Evolutionary conservation across 768 basidiomycete genomes (phyloP).

Genomic region (Amanita inopinata): DNA sequence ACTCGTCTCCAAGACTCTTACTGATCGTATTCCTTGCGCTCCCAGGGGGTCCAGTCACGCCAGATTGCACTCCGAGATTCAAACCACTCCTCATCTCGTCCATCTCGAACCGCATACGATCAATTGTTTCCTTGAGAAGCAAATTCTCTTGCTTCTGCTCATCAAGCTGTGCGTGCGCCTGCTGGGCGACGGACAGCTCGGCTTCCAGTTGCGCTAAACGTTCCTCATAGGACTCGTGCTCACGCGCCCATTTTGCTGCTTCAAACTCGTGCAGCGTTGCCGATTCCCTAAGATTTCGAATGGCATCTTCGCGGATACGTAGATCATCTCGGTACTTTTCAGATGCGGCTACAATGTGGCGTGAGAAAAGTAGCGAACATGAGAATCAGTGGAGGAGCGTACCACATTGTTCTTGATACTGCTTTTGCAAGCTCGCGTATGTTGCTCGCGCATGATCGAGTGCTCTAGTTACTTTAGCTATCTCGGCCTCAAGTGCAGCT

Average conservation of each 20-base stretch:
- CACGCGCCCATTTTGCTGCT: slow-evolving; percentile 50
- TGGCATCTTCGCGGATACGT: slow-evolving; percentile 63
- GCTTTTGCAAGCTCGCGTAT: slow-evolving; percentile 72
- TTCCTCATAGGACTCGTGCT: slow-evolving; percentile 64
- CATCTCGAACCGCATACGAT: slow-evolving; percentile 88
- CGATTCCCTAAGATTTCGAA: slow-evolving; percentile 55
- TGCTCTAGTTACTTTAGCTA: slow-evolving; percentile 62
- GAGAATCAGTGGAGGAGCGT: slow-evolving; percentile 19
- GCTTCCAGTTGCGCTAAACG: slow-evolving; percentile 60
- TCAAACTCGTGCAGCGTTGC: slow-evolving; percentile 57
- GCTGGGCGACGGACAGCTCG: slow-evolving; percentile 61
- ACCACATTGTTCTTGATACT: slow-evolving; percentile 86
- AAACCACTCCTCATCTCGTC: slow-evolving; percentile 70
- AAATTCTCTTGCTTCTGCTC: slow-evolving; percentile 94
- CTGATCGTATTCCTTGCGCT: slow-evolving; percentile 53
- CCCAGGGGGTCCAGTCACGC: slow-evolving; percentile 24
- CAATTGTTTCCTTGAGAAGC: slow-evolving; percentile 91
- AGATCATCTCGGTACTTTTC: slow-evolving; percentile 72
- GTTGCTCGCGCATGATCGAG: slow-evolving; percentile 66
- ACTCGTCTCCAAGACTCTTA: slow-evolving; percentile 67
- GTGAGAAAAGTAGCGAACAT: background rate
- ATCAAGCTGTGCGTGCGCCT: slow-evolving; percentile 67
- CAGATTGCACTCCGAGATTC: slow-evolving; percentile 23
- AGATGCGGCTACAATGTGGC: slow-evolving; percentile 43
- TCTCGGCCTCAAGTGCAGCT: slow-evolving; percentile 62